A percentile compares a stretch with the other conserved stretches of the same genome.
phyloP scores from a whole-genome alignment of 2,329 filamentous ascomycete genomes.

The Thelonectria blattea region DNA sequence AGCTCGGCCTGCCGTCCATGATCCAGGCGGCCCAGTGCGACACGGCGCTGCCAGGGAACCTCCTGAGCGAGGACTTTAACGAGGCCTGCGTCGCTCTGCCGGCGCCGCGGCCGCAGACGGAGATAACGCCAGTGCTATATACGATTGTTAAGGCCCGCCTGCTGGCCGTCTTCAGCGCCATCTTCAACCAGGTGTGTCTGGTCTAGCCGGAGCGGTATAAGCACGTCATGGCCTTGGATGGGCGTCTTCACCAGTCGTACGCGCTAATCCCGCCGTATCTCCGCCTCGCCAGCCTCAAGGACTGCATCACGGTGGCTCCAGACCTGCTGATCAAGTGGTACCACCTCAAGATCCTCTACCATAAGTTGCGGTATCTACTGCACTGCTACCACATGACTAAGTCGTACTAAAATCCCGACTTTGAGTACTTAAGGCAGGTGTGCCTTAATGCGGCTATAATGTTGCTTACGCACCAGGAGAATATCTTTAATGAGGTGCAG shows the following conservation, averaged over 20 bases:
- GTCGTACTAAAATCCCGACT: slow-evolving; percentile 22
- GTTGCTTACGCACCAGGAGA: slow-evolving; percentile 10
- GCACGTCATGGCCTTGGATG: slow-evolving; percentile 27
- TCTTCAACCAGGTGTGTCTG: slow-evolving; percentile 29
- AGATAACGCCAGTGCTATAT: slow-evolving; percentile 20
- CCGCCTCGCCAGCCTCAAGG: slow-evolving; percentile 20
- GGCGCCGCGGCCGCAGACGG: slow-evolving; percentile 17
- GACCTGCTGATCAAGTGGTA: slow-evolving; percentile 26
- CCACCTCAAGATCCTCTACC: slow-evolving; percentile 25
- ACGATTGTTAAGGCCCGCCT: slow-evolving; percentile 9
- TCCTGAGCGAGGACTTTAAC: slow-evolving; percentile 26
- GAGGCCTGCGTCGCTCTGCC: slow-evolving; percentile 18
- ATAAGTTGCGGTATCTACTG: slow-evolving; percentile 24
- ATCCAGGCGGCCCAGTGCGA: slow-evolving; percentile 27
- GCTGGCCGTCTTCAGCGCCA: slow-evolving; percentile 20
- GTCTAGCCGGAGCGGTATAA: slow-evolving; percentile 22
- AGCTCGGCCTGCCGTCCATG: slow-evolving; percentile 24
- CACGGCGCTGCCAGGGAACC: slow-evolving; percentile 18
- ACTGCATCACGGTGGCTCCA: slow-evolving; percentile 22
- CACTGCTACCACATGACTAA: slow-evolving; percentile 29
- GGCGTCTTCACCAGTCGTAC: slow-evolving; percentile 14
- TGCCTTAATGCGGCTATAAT: slow-evolving; percentile 30
- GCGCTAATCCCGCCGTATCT: slow-evolving; percentile 21
- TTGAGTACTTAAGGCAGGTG: slow-evolving; percentile 19
- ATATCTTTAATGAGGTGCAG: slow-evolving; percentile 28